Evolutionary conservation across 139 green algal species (phyloP).

Genomic region (Monoraphidium neglectum): DNA sequence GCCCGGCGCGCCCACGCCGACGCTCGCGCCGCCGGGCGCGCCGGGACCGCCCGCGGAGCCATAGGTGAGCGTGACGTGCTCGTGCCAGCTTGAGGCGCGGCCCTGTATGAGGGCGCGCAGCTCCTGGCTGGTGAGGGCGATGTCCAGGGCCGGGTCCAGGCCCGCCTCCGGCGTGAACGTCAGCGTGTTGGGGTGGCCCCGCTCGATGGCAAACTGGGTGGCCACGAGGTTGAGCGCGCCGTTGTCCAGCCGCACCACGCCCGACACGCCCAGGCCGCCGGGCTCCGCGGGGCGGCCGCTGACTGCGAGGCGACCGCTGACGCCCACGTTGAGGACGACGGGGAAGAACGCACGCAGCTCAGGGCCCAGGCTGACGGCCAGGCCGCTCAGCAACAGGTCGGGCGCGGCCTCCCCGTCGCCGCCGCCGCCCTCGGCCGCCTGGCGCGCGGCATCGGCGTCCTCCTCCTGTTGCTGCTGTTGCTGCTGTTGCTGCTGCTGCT

Average conservation of each 20-base stretch:
- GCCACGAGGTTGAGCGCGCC: conserved; percentile 95
- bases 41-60: background rate
- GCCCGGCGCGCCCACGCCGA: background rate
- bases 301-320: conserved; percentile 69
- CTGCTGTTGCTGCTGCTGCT: conserved; percentile 14
- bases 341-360: conserved; percentile 91
- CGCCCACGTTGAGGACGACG: conserved; percentile 89
- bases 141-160: conserved; percentile 78
- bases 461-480: background rate
- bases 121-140: conserved; percentile 70
- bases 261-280: conserved; percentile 28
- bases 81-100: conserved; percentile 72
- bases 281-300: conserved; percentile 62
- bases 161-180: conserved; percentile 73
- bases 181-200: conserved; percentile 86
- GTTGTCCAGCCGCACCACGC: conserved; percentile 69
- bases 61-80: conserved; percentile 59
- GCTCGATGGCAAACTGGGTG: conserved; percentile 87
- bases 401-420: conserved; percentile 21
- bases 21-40: background rate
- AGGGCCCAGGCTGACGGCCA: conserved; percentile 77
- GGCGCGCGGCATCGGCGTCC: background rate
- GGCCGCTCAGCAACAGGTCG: conserved; percentile 44
- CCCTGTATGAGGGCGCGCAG: conserved; percentile 71
- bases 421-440: background rate